phyloP scores from a whole-genome alignment of 441 rosid species.

The Arabidopsis lyrata region DNA sequence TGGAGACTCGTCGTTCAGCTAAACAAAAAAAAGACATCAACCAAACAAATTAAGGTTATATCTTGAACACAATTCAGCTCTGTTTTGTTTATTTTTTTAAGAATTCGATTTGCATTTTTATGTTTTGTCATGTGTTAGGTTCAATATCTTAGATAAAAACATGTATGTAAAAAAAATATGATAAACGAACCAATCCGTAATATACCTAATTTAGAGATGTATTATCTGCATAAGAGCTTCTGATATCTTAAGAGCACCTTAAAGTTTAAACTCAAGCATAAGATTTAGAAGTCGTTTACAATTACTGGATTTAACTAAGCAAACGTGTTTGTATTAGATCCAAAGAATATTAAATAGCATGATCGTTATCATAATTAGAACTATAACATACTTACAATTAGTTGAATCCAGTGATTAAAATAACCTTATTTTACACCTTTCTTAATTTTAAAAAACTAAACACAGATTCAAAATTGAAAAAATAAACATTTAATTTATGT shows the following conservation, averaged over 20 bases:
- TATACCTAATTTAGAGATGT: neutral
- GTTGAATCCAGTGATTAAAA: neutral
- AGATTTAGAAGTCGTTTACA: neutral
- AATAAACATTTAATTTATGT: neutral
- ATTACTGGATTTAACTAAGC: conserved; percentile 1
- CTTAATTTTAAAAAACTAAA: neutral
- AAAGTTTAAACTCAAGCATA: neutral
- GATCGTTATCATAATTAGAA: conserved; percentile 1
- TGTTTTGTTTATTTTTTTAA: neutral
- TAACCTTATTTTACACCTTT: neutral
- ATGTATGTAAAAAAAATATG: neutral
- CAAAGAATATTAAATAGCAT: neutral
- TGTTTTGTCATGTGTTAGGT: neutral
- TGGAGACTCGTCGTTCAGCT: neutral
- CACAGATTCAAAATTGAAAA: neutral
- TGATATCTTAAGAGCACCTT: neutral
- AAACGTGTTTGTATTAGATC: neutral
- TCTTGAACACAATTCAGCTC: neutral
- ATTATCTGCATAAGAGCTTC: neutral
- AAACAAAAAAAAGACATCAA: neutral
- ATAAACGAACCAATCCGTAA: neutral
- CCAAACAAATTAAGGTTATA: conserved; percentile 8
- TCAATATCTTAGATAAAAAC: conserved; percentile 8
- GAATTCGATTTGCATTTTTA: neutral
- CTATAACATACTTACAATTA: neutral